Percentiles rank a stretch among this genome's conserved stretches.
Conservation (phyloP, 2,329 filamentous ascomycete genomes). For the Thelonectria discophora region DNA sequence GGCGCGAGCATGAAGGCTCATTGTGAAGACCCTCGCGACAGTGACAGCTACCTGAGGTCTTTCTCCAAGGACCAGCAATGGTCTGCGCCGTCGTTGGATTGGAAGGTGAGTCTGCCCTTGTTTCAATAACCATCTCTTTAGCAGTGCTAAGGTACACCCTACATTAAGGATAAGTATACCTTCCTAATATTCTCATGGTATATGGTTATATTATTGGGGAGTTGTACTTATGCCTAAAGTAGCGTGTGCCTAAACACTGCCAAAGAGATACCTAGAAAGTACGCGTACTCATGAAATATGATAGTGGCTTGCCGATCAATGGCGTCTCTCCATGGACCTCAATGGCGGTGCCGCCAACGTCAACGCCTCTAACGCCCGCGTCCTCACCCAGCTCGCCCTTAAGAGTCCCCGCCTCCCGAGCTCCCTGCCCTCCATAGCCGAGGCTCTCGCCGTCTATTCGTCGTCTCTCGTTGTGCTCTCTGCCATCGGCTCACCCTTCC, state of each 20-base stretch:
- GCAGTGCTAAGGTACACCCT: too few species aligned
- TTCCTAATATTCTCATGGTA: too few species aligned
- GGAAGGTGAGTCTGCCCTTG: slow-evolving; percentile 48
- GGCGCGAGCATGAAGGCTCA: slow-evolving; percentile 68
- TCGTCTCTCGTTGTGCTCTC: slow-evolving; percentile 72
- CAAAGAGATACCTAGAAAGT: too few species aligned
- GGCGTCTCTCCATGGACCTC: slow-evolving; percentile 64
- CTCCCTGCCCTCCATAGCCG: slow-evolving; percentile 72
- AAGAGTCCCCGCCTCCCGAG: slow-evolving; percentile 53
- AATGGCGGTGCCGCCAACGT: slow-evolving; percentile 63
- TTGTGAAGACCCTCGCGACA: slow-evolving; percentile 67
- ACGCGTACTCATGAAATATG: slow-evolving; percentile 12
- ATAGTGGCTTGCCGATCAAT: slow-evolving; percentile 60
- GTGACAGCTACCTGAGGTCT: slow-evolving; percentile 63
- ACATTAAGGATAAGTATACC: too few species aligned
- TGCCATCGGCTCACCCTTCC: slow-evolving; percentile 67
- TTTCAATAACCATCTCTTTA: background rate
- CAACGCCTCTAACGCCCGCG: slow-evolving; percentile 66
- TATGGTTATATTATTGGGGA: too few species aligned
- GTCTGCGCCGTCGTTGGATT: slow-evolving; percentile 55
- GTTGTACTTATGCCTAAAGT: too few species aligned
- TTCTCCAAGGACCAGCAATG: slow-evolving; percentile 43
- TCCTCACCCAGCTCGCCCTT: slow-evolving; percentile 64
- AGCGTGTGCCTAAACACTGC: too few species aligned
- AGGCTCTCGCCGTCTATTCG: slow-evolving; percentile 76